Conservation (phyloP, 768 basidiomycete genomes). For the Hirschioporus abietinus region DNA sequence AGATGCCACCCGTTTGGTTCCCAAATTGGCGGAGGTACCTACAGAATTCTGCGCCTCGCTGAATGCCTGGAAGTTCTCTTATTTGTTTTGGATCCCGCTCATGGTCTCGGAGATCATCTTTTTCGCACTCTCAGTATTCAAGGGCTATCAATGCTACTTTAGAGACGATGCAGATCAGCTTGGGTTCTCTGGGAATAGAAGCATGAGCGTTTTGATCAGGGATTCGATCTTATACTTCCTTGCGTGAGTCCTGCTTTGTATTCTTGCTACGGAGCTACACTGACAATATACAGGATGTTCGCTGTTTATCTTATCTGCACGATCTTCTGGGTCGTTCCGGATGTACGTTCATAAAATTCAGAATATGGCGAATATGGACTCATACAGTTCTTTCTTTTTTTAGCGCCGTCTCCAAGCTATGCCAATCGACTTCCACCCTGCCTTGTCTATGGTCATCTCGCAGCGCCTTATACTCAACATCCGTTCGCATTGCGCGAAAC, state of each 20-base stretch:
- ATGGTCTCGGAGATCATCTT: neutral
- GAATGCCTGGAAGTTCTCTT: neutral
- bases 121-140: neutral
- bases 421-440: neutral
- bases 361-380: neutral
- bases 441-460: neutral
- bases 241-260: neutral
- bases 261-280: neutral
- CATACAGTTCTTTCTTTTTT: neutral
- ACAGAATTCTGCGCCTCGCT: neutral
- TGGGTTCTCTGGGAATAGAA: neutral
- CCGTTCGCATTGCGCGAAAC: neutral
- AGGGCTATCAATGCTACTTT: neutral
- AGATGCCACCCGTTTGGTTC: neutral
- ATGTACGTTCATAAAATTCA: neutral
- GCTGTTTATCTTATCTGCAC: neutral
- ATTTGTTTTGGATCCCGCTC: neutral
- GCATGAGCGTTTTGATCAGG: neutral
- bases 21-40: neutral
- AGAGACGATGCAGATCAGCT: neutral
- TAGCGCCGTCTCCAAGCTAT: neutral
- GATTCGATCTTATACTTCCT: neutral
- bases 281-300: neutral
- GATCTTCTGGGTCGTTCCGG: neutral
- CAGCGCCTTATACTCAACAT: neutral